Conservation (phyloP, 306 rosid genomes). For the Casuarina glauca region DNA sequence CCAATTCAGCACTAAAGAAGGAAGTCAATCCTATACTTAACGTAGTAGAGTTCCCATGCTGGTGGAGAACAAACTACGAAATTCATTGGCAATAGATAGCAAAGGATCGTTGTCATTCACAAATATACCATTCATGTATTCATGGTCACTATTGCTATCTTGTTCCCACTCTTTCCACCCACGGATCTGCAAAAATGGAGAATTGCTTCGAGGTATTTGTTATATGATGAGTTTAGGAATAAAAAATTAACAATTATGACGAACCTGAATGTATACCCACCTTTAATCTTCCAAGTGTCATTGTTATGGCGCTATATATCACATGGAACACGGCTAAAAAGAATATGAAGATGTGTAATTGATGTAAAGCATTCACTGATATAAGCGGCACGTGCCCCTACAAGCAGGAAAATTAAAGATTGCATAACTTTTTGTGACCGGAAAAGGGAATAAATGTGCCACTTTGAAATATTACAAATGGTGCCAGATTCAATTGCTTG, state of each 20-base stretch:
- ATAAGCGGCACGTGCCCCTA: conserved; percentile 76
- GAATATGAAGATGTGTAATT: conserved; percentile 90
- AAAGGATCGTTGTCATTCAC: background rate
- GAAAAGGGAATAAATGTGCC: background rate
- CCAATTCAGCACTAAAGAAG: conserved; percentile 20
- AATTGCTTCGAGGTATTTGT: background rate
- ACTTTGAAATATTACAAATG: background rate
- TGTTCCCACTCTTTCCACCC: conserved; percentile 85
- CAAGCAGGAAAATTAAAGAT: conserved; percentile 18
- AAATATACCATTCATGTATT: conserved; percentile 64
- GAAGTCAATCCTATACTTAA: background rate
- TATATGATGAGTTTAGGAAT: conserved; percentile 1
- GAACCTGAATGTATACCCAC: conserved; percentile 34
- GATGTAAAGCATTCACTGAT: conserved; percentile 75
- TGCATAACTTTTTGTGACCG: background rate
- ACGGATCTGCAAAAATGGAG: conserved; percentile 50
- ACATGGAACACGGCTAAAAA: conserved; percentile 91
- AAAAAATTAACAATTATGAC: background rate
- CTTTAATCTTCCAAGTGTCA: conserved; percentile 88
- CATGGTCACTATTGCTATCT: conserved; percentile 44
- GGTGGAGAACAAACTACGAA: background rate
- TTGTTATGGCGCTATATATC: conserved; percentile 72
- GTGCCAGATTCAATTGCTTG: too few species aligned
- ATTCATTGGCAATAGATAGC: conserved; percentile 1
- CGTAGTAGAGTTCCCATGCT: background rate